phyloP scores from a whole-genome alignment of 768 basidiomycete genomes.

The Pisolithus sp. region DNA sequence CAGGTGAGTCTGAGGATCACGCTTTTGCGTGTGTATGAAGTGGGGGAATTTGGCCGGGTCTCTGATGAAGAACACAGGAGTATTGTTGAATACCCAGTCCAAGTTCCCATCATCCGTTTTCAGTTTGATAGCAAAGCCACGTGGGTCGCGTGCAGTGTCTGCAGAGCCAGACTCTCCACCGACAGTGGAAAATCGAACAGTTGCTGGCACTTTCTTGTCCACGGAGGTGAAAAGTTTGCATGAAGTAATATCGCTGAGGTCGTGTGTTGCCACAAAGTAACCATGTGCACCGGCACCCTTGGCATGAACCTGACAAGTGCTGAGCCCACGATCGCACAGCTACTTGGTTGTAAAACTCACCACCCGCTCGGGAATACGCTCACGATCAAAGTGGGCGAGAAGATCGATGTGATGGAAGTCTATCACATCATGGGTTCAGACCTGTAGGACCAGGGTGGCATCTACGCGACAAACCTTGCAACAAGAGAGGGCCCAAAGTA shows the following conservation, averaged over 20 bases:
- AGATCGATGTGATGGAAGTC: slow-evolving; percentile 88
- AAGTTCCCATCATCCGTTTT: slow-evolving; percentile 88
- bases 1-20: slow-evolving; percentile 86
- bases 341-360: slow-evolving; percentile 35
- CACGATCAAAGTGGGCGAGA: slow-evolving; percentile 88
- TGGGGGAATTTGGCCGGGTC: slow-evolving; percentile 88
- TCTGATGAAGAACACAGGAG: slow-evolving; percentile 86
- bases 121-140: slow-evolving; percentile 88
- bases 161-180: slow-evolving; percentile 84
- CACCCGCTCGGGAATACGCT: slow-evolving; percentile 94
- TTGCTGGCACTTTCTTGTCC: slow-evolving; percentile 64
- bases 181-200: slow-evolving; percentile 91
- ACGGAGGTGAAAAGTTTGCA: slow-evolving; percentile 58
- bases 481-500: slow-evolving; percentile 69
- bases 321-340: slow-evolving; percentile 8
- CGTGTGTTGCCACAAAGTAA: slow-evolving; percentile 84
- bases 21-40: slow-evolving; percentile 92
- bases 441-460: background rate
- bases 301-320: slow-evolving; percentile 66
- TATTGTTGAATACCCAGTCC: slow-evolving; percentile 92
- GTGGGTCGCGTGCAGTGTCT: slow-evolving; percentile 89
- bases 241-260: slow-evolving; percentile 76
- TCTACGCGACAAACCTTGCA: slow-evolving; percentile 56
- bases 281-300: slow-evolving; percentile 94
- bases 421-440: slow-evolving; percentile 24